Evolutionary conservation across 331 rosid species (phyloP).

Genomic region (Telfairia occidentalis): DNA sequence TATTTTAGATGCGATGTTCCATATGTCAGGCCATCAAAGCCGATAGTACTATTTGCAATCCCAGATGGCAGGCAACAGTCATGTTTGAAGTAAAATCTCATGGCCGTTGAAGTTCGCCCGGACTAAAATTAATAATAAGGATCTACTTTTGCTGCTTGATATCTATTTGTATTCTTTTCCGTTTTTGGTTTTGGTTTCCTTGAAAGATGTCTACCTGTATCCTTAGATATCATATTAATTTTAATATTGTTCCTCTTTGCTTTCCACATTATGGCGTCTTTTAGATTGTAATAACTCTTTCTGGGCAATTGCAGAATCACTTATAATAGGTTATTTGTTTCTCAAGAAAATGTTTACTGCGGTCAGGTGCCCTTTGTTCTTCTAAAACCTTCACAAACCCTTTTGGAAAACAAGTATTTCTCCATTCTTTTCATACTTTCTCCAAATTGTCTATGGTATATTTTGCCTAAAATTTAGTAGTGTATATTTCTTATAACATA

Average conservation of each 20-base stretch:
- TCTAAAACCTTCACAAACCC: slow-evolving; percentile 12
- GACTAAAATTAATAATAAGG: background rate
- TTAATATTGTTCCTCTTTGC: background rate
- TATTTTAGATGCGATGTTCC: slow-evolving; percentile 86
- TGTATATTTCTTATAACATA: too few species aligned
- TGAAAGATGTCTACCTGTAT: too few species aligned
- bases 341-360: background rate
- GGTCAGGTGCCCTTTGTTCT: slow-evolving; percentile 4
- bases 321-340: background rate
- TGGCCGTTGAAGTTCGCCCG: background rate
- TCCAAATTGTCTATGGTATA: too few species aligned
- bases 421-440: too few species aligned
- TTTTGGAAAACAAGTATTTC: slow-evolving; percentile 13
- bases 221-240: background rate
- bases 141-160: background rate
- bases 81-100: slow-evolving; percentile 17
- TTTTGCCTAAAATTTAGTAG: too few species aligned
- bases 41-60: slow-evolving; percentile 36
- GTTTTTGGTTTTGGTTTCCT: background rate
- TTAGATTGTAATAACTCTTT: background rate
- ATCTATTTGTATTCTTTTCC: background rate
- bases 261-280: background rate
- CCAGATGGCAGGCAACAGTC: slow-evolving; percentile 49
- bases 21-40: slow-evolving; percentile 54
- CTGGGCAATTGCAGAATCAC: background rate